Conservation (phyloP, 441 rosid genomes). For the Aleurites moluccanus region DNA sequence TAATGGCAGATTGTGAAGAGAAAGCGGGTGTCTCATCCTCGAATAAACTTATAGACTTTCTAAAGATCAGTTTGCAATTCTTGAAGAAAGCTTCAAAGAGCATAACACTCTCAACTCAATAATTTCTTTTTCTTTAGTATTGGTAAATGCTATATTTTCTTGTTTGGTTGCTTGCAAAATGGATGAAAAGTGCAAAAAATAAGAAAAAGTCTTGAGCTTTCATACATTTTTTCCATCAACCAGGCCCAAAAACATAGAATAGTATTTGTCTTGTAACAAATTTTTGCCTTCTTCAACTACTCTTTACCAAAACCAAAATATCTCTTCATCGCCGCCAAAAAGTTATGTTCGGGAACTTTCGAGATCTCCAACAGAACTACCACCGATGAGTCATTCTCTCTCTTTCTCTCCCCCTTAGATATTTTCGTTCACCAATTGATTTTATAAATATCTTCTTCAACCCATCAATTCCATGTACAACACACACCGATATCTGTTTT, state of each 20-base stretch:
- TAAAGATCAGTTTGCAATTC: no score
- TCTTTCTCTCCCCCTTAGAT: not conserved
- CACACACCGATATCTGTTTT: not conserved
- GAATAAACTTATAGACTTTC: conserved; percentile 86
- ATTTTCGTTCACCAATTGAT: not conserved
- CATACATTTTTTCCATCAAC: conserved; percentile 14
- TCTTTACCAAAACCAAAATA: not conserved
- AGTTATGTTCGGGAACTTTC: conserved; percentile 11
- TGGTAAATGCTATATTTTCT: not conserved
- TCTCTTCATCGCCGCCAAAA: not conserved
- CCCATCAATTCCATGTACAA: not conserved
- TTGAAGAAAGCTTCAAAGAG: conserved; percentile 89
- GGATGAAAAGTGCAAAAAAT: no score
- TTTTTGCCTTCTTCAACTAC: no score
- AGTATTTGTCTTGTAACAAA: no score
- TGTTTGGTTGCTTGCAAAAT: conserved; percentile 6
- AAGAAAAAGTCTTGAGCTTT: no score
- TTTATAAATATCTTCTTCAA: not conserved
- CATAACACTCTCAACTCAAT: conserved; percentile 97
- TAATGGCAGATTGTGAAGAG: conserved; percentile 64
- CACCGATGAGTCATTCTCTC: not conserved
- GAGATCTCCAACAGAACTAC: not conserved
- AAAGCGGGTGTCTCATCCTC: conserved; percentile 86
- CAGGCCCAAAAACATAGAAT: conserved; percentile 13
- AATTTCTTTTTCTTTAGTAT: conserved; percentile 4